Base-by-base conservation (phyloP, 2,329 filamentous ascomycete species). In the Chalaropsis ovoidea region DNA sequence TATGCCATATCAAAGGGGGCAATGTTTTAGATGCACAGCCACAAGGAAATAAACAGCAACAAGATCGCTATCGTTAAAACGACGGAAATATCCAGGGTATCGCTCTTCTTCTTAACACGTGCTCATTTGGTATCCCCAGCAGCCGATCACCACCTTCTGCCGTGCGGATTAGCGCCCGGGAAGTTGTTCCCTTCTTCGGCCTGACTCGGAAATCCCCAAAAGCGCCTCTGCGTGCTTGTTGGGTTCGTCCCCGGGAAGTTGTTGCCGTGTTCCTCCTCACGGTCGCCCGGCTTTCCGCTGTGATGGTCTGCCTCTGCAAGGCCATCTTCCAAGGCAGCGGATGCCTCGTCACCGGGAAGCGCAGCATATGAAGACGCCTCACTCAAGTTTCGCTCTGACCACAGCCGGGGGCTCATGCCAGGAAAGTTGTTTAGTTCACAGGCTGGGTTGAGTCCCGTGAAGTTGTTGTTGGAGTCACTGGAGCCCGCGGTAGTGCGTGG, bases 181-280 rank as follows among this genome's bases (percentile, higher is more conserved):
- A 68, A 68, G 42, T 68, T 68, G 22, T 68, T 68, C 10, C 64
- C 49, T 31, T 68, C 67, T 22, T 43, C 61, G 6, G 65, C 49
- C 7, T 43, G 24, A 17, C 61, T 61, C n/a, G 52, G 61, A 13
- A 54, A 43, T 4, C 43, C 56, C 63, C 61, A 65, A 6, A 58
- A 24, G 13, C 63, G 42, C 35, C 61, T 56, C 35, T 66, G 63
- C 43, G 41, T 35, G 1, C 60, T 45, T 13, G 6, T 19, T 13
- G 67, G 67, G 19, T 67, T 67, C 17, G 61, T 52, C 3, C 68
- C 68, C 2, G 68, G 66, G 17, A 69, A 69, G 62, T 69, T 69
- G 56, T 69, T 69, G 4, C 62, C 62, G 13, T 64, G 17, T 47
- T 68, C 66, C 41, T 62, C 66, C n/a, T 67, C 62, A 4, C 54